Percentiles rank a stretch among this genome's conserved stretches.
Evolutionary conservation across 495 filamentous ascomycete species (phyloP).

Genomic region (Rusavskia elegans): DNA sequence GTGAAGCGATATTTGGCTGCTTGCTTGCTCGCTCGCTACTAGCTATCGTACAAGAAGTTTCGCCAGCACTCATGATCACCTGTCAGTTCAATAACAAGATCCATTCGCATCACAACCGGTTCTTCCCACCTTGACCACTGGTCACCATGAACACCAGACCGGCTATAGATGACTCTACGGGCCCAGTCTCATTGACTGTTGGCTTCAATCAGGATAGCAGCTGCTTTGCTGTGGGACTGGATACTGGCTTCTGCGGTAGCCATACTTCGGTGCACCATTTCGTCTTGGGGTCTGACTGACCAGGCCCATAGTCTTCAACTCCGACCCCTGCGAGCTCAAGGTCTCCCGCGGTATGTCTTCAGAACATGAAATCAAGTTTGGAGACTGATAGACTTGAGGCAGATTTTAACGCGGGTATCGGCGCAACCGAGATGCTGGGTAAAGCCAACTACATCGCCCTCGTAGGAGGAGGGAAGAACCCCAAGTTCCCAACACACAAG

Average conservation of each 20-base stretch:
- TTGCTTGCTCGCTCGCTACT: no score
- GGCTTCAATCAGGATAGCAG: conserved; percentile 77
- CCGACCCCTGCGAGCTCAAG: conserved; percentile 60
- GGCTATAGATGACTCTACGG: conserved; percentile 59
- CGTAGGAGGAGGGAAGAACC: conserved; percentile 74
- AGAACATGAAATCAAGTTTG: conserved; percentile 9
- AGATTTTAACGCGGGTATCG: conserved; percentile 82
- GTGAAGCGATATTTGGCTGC: no score
- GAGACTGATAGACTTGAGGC: conserved; percentile 1
- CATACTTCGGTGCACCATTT: no score
- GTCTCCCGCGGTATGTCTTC: conserved; percentile 40
- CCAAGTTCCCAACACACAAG: conserved; percentile 80
- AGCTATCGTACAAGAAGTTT: no score
- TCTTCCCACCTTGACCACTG: conserved; percentile 3
- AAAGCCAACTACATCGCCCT: conserved; percentile 78
- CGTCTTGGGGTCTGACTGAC: not conserved
- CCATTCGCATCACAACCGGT: not conserved
- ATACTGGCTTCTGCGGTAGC: conserved; percentile 76
- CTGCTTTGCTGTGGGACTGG: conserved; percentile 78
- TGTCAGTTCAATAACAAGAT: not conserved
- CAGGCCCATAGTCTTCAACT: conserved; percentile 51
- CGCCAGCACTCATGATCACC: not conserved
- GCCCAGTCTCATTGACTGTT: conserved; percentile 63
- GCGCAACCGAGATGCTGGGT: conserved; percentile 73
- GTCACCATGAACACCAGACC: conserved; percentile 76